phyloP scores from a whole-genome alignment of 352 stramenopile genomes.

The Pythium aphanidermatum region DNA sequence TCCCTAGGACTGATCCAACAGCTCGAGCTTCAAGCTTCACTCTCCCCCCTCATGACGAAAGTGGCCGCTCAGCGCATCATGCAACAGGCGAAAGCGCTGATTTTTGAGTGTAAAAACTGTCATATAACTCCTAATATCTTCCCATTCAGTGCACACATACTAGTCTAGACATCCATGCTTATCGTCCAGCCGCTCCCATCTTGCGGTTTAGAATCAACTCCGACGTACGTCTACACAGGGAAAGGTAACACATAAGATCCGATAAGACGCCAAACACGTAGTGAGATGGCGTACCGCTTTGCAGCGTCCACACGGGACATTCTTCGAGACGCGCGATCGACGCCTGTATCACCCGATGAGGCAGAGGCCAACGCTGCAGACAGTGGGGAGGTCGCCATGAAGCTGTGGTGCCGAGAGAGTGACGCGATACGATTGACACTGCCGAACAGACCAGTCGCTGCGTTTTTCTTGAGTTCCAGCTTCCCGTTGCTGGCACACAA shows the following conservation, averaged over 20 bases:
- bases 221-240: conserved; percentile 81
- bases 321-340: conserved; percentile 29
- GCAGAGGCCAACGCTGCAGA: conserved; percentile 17
- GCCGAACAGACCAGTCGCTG: conserved; percentile 73
- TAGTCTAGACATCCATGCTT: background rate
- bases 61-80: conserved; percentile 25
- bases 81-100: conserved; percentile 46
- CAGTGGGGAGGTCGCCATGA: conserved; percentile 55
- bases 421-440: conserved; percentile 84
- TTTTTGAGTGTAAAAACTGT: conserved; percentile 53
- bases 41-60: conserved; percentile 31
- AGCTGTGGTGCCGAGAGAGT: conserved; percentile 80
- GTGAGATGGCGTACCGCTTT: conserved; percentile 53
- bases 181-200: conserved; percentile 26
- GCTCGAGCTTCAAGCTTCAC: conserved; percentile 54
- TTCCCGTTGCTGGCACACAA: conserved; percentile 82
- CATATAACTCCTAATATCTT: too few relatives aligned
- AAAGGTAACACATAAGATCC: too few relatives aligned
- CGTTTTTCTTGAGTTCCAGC: conserved; percentile 86
- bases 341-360: conserved; percentile 24
- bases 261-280: too few relatives aligned
- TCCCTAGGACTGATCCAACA: conserved; percentile 2
- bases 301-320: conserved; percentile 72
- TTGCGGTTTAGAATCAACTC: conserved; percentile 84
- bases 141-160: too few relatives aligned